These are phyloP conservation scores for Trichoderma virens DNA, from an alignment of 495 filamentous ascomycete genomes.

Conservation along the genomic window DNA sequence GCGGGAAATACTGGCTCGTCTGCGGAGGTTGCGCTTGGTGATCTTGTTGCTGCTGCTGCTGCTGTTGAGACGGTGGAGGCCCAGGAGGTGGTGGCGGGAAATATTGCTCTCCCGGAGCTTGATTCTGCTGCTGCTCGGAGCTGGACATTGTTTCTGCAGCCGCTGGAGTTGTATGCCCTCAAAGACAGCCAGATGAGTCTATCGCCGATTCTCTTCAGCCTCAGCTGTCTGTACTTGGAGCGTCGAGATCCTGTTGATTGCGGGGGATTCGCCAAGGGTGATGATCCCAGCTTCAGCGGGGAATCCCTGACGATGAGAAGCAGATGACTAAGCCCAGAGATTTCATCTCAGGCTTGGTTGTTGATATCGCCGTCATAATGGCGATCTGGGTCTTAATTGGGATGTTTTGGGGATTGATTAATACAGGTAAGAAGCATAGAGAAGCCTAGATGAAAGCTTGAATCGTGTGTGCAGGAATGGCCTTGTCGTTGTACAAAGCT, in stretches of 20 bases:
- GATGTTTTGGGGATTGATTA: no score
- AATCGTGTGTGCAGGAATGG: no score
- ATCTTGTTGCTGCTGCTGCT: no score
- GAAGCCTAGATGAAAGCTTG: no score
- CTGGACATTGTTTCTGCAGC: not conserved
- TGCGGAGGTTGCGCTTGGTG: no score
- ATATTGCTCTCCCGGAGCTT: constrained; percentile 4
- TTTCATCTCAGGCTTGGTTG: no score
- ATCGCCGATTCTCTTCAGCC: not conserved
- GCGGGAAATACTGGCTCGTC: constrained; percentile 6
- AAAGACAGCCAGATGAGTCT: not conserved
- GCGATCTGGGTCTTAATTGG: no score
- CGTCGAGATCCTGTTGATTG: not conserved
- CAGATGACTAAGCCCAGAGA: not conserved
- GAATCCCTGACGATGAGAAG: not conserved
- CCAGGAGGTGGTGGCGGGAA: not conserved
- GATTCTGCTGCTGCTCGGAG: constrained; percentile 9
- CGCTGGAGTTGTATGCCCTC: not conserved
- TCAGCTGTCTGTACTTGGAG: not conserved
- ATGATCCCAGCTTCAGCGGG: not conserved
- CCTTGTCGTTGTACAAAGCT: no score
- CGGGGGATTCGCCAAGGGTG: not conserved
- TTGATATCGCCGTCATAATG: no score
- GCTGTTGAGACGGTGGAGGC: not conserved
- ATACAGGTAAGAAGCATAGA: no score